Conservation (phyloP, 805 yeast species). For the Huiozyma sinensis region DNA sequence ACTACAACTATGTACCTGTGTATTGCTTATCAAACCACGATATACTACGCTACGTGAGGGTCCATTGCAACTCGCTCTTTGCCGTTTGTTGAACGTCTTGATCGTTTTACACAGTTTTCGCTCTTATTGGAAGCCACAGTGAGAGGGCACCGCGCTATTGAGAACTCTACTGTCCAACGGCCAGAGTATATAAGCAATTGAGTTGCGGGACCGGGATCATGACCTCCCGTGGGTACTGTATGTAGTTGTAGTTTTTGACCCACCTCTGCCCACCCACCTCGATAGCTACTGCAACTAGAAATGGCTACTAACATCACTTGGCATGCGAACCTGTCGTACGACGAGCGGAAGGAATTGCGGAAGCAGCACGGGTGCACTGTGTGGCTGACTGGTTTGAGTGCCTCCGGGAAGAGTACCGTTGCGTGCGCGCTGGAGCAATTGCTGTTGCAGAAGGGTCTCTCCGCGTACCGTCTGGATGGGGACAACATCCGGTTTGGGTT, state of each 20-base stretch:
- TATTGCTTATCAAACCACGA: too few relatives aligned
- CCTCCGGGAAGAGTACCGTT: slow-evolving; percentile 89
- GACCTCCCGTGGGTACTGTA: too few relatives aligned
- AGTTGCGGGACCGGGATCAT: too few relatives aligned
- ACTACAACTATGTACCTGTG: neutral
- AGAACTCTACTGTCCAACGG: too few relatives aligned
- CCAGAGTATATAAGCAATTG: too few relatives aligned
- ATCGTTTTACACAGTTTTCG: too few relatives aligned
- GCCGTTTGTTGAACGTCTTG: too few relatives aligned
- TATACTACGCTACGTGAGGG: too few relatives aligned
- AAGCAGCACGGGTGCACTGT: slow-evolving; percentile 82
- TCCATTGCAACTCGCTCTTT: too few relatives aligned
- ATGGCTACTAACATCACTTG: slow-evolving; percentile 97
- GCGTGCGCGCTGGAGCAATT: slow-evolving; percentile 90
- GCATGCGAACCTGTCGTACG: slow-evolving; percentile 83
- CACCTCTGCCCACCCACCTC: neutral
- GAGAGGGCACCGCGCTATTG: too few relatives aligned
- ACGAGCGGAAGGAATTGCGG: slow-evolving; percentile 60
- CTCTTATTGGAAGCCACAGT: too few relatives aligned
- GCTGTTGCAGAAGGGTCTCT: slow-evolving; percentile 55
- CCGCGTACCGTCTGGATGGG: slow-evolving; percentile 84
- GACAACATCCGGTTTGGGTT: slow-evolving; percentile 92
- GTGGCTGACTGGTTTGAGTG: slow-evolving; percentile 93
- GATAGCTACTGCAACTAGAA: slow-evolving; percentile 5
- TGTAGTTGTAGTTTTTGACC: too few relatives aligned